Evolutionary conservation across 306 rosid species (phyloP), one percentile per base, ranked within the genome.

Genomic region (Quercus berberidifolia): DNA sequence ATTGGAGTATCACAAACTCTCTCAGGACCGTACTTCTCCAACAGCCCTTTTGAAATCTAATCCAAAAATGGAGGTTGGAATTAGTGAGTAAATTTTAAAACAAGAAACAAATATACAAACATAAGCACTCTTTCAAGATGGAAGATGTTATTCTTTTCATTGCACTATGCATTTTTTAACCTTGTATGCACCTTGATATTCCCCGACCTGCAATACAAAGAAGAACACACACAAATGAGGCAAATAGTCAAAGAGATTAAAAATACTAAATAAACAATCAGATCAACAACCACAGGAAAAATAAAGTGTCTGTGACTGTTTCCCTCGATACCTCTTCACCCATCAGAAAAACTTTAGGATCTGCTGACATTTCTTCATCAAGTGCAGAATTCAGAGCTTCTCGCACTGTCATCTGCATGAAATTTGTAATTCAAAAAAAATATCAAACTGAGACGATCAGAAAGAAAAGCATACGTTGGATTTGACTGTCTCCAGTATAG

Each of bases 161-260:
- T 25, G 23, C 49, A 69, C 71, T 11, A 76, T 55, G 10, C 57
- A 64, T 74, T 69, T 69, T 75, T 87, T 70, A 82, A 95, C 99
- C 99, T 95, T 95, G 86, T 95, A 95, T 68, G 99, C 99, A 77
- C 99, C 98, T 78, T 93, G 99, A 85, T 95, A 95, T 84, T 95
- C 97, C 60, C 99, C 99, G 76, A 95, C 98, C 99, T 94, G 88
- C 85, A 86, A 23, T 54, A 19, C 17, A 49, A 49, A 49, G 1
- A 49, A 49, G 54, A 49, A 3, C 3, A 49, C 4, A 3, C 1
- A 49, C 54, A 49, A 49, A 12, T 49, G 54, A 49, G 54, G 76
- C 62, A 74, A 55, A 81, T 15, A 23, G 63, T 41, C 46, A 80
- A 78, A 78, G 55, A 46, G 71, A 76, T 33, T 77, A 77, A 65